Percentiles rank a stretch among this genome's conserved stretches.
These are phyloP conservation scores for Chalciporus chontae DNA, from an alignment of 768 basidiomycete species.

Conservation along the genomic window DNA sequence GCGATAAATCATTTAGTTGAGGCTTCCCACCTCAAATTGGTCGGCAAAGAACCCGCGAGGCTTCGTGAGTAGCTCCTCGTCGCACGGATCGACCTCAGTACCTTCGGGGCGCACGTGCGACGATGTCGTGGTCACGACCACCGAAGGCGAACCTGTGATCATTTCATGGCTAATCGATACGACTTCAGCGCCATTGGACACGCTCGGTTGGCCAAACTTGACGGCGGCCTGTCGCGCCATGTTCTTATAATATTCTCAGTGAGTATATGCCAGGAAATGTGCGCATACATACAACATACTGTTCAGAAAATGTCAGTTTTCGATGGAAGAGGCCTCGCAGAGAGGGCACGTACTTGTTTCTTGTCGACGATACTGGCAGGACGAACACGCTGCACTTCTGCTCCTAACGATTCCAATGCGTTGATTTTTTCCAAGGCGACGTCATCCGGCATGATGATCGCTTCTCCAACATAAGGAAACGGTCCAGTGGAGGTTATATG, in stretches of 20 bases:
- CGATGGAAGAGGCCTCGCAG: background rate
- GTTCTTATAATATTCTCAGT: conserved; percentile 51
- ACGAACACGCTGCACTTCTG: conserved; percentile 85
- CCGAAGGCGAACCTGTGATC: conserved; percentile 43
- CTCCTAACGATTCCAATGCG: conserved; percentile 78
- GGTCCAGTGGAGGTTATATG: no score
- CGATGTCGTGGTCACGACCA: conserved; percentile 53
- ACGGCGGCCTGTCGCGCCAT: conserved; percentile 77
- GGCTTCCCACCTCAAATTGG: conserved; percentile 72
- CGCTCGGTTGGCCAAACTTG: conserved; percentile 56
- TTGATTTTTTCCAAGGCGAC: conserved; percentile 90
- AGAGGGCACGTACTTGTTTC: conserved; percentile 62
- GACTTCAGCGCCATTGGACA: conserved; percentile 10
- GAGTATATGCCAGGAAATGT: background rate
- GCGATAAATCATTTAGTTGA: background rate
- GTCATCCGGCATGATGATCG: conserved; percentile 89
- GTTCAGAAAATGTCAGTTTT: conserved; percentile 2
- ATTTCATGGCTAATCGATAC: conserved; percentile 31
- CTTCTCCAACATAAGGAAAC: conserved; percentile 34
- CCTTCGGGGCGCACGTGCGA: conserved; percentile 36
- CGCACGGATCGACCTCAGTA: conserved; percentile 30
- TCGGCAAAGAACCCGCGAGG: conserved; percentile 92
- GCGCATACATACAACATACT: conserved; percentile 61
- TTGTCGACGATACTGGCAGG: conserved; percentile 96
- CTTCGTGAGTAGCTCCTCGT: conserved; percentile 42